Conservation (phyloP, 345 rosid genomes). For the Brassica carinata region DNA sequence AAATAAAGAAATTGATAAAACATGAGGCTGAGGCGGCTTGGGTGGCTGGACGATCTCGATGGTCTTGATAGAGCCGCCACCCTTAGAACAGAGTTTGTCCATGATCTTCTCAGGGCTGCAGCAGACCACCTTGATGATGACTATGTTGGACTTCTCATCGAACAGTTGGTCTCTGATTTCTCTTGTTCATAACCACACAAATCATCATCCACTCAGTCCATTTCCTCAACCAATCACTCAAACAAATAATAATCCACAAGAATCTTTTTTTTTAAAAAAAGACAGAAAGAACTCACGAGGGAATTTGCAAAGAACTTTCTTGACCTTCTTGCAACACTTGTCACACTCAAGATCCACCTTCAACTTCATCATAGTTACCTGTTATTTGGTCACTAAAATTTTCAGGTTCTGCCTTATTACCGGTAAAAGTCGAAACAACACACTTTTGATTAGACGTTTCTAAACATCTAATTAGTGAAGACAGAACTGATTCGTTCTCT, state of each 20-base stretch:
- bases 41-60: too few relatives aligned
- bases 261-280: not conserved
- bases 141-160: too few relatives aligned
- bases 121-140: too few relatives aligned
- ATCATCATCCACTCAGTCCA: too few relatives aligned
- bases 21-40: too few relatives aligned
- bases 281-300: conserved; percentile 60
- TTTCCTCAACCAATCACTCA: conserved; percentile 7
- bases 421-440: not conserved
- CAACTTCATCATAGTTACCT: conserved; percentile 72
- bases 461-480: conserved; percentile 2
- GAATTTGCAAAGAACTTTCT: conserved; percentile 63
- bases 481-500: conserved; percentile 36
- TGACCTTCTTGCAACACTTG: conserved; percentile 72
- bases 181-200: too few relatives aligned
- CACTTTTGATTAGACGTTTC: conserved; percentile 25
- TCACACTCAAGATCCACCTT: conserved; percentile 73
- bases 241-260: not conserved
- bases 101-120: too few relatives aligned
- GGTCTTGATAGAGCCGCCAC: too few relatives aligned
- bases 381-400: conserved; percentile 8
- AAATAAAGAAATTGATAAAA: too few relatives aligned
- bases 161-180: too few relatives aligned
- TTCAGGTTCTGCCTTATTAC: not conserved
- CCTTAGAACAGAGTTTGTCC: too few relatives aligned